Conservation (phyloP, 257 asterid species). For the Nicotiana otophora region DNA sequence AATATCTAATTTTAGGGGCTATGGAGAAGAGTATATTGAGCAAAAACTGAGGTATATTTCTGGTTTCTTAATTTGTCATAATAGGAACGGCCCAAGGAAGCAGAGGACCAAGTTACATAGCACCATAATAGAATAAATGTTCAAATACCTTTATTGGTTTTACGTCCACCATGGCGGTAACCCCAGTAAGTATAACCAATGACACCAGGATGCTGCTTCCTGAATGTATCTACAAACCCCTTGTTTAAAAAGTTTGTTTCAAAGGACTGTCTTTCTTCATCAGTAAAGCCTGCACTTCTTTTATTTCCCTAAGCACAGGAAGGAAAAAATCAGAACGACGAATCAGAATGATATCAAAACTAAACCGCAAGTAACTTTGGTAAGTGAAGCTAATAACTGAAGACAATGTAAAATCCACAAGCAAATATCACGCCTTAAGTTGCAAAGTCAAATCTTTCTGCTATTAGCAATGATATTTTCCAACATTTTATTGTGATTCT, state of each 20-base stretch:
- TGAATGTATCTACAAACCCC: slow-evolving; percentile 88
- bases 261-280: slow-evolving; percentile 80
- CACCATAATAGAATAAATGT: background rate
- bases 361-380: background rate
- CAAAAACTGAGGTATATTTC: background rate
- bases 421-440: background rate
- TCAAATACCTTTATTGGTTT: slow-evolving; percentile 64
- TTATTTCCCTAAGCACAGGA: slow-evolving; percentile 62
- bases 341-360: background rate
- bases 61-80: background rate
- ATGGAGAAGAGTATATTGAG: background rate
- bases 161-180: slow-evolving; percentile 82
- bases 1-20: background rate
- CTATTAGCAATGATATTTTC: background rate
- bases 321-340: slow-evolving; percentile 2
- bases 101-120: background rate
- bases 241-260: slow-evolving; percentile 59
- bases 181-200: slow-evolving; percentile 99
- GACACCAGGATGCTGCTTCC: slow-evolving; percentile 86
- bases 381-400: background rate
- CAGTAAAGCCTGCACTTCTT: slow-evolving; percentile 96
- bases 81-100: background rate
- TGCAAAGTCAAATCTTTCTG: background rate
- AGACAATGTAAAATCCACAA: background rate
- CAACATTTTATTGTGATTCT: background rate